phyloP scores from a whole-genome alignment of 768 basidiomycete species.

The Serendipita indica region DNA sequence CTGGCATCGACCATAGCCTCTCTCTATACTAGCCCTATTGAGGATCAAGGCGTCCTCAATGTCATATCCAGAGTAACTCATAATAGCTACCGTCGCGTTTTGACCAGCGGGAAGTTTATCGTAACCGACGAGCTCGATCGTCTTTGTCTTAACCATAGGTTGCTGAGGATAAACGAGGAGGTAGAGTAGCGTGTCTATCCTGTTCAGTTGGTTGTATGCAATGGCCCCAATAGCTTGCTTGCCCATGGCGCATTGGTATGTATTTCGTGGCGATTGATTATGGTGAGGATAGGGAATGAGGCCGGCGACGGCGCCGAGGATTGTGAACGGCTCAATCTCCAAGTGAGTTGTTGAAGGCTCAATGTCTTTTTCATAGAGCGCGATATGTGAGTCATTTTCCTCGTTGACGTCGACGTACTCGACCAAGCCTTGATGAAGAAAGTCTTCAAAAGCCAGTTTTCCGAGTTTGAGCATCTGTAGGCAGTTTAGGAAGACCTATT shows the following conservation, averaged over 20 bases:
- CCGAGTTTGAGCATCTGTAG: slow-evolving; percentile 65
- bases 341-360: slow-evolving; percentile 76
- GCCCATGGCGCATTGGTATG: slow-evolving; percentile 99
- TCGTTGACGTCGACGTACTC: slow-evolving; percentile 99
- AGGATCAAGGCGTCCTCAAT: slow-evolving; percentile 97
- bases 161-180: slow-evolving; percentile 96
- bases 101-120: slow-evolving; percentile 95
- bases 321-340: slow-evolving; percentile 96
- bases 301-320: slow-evolving; percentile 94
- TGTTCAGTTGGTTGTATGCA: slow-evolving; percentile 91
- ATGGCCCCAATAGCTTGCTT: slow-evolving; percentile 99
- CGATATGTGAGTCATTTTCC: slow-evolving; percentile 95
- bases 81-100: slow-evolving; percentile 95
- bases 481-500: slow-evolving; percentile 10
- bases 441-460: slow-evolving; percentile 78
- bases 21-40: slow-evolving; percentile 91
- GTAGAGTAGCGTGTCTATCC: slow-evolving; percentile 97
- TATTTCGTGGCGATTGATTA: slow-evolving; percentile 97
- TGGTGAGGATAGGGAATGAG: slow-evolving; percentile 99
- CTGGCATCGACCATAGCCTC: slow-evolving; percentile 95
- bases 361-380: slow-evolving; percentile 83
- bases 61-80: slow-evolving; percentile 99
- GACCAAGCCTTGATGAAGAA: slow-evolving; percentile 78
- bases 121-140: slow-evolving; percentile 92
- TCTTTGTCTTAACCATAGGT: slow-evolving; percentile 98